Evolutionary conservation across 2,329 filamentous ascomycete species (phyloP).

Genomic region (Pseudogymnoascus sp.): DNA sequence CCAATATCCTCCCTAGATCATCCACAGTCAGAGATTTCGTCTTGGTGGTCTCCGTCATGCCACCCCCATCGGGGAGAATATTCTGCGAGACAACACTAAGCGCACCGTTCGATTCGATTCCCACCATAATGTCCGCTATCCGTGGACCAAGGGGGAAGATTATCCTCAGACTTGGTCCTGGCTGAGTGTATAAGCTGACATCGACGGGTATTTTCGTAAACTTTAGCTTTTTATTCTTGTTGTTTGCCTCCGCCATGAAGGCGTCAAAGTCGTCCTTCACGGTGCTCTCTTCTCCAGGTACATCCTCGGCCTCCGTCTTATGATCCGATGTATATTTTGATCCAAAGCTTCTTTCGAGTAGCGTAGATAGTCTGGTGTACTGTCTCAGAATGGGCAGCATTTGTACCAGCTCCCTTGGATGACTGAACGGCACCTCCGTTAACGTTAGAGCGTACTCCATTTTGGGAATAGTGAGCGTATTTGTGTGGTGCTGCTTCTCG

Average conservation of each 20-base stretch:
- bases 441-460: slow-evolving; percentile 62
- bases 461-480: slow-evolving; percentile 62
- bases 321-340: not conserved
- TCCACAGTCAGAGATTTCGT: slow-evolving; percentile 19
- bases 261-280: slow-evolving; percentile 22
- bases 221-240: not conserved
- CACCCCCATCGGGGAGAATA: slow-evolving; percentile 18
- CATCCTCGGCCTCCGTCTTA: not conserved
- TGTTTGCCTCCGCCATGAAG: slow-evolving; percentile 19
- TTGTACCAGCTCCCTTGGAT: slow-evolving; percentile 65
- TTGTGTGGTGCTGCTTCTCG: slow-evolving; percentile 32
- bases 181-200: slow-evolving; percentile 23
- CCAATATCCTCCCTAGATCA: slow-evolving; percentile 35
- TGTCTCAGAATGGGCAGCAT: slow-evolving; percentile 69
- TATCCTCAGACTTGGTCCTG: slow-evolving; percentile 20
- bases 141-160: slow-evolving; percentile 22
- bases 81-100: slow-evolving; percentile 25
- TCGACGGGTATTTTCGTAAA: slow-evolving; percentile 17
- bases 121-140: slow-evolving; percentile 25
- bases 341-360: slow-evolving; percentile 56
- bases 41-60: slow-evolving; percentile 8
- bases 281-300: slow-evolving; percentile 14
- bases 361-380: slow-evolving; percentile 59
- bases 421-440: slow-evolving; percentile 63
- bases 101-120: slow-evolving; percentile 22